Percentiles rank a stretch among this genome's conserved stretches.
phyloP scores from a whole-genome alignment of 768 basidiomycete species.

The Pleurotus sapidus region DNA sequence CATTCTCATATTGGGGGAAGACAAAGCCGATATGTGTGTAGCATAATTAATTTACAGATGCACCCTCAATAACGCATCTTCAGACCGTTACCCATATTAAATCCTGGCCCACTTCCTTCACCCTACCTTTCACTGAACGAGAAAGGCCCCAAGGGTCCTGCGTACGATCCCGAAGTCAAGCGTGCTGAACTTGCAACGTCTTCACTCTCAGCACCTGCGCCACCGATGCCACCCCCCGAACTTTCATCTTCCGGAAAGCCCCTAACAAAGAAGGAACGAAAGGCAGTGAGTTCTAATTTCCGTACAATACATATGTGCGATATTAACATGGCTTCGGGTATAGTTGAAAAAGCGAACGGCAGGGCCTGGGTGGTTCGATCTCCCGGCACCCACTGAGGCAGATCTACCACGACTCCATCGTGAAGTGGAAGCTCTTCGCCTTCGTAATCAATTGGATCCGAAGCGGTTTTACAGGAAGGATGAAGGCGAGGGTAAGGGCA shows the following conservation, averaged over 20 bases:
- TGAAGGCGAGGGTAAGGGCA: conserved; percentile 79
- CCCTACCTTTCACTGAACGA: conserved; percentile 61
- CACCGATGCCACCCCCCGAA: conserved; percentile 61
- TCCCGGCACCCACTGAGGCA: conserved; percentile 78
- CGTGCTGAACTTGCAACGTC: conserved; percentile 49
- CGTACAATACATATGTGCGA: not conserved
- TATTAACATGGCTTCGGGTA: not conserved
- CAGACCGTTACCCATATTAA: conserved; percentile 60
- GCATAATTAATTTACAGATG: conserved; percentile 5
- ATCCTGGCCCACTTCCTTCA: conserved; percentile 61
- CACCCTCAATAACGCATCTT: not conserved
- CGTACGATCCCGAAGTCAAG: conserved; percentile 64
- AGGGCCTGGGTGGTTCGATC: conserved; percentile 84
- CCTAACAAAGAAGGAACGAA: conserved; percentile 70
- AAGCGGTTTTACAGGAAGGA: conserved; percentile 91
- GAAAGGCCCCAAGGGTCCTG: conserved; percentile 38
- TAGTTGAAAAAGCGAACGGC: conserved; percentile 73
- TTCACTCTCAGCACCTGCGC: conserved; percentile 46
- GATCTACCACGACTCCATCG: conserved; percentile 77
- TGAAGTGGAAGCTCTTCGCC: conserved; percentile 83
- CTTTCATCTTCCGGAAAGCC: conserved; percentile 60
- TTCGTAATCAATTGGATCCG: conserved; percentile 87
- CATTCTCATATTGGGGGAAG: conserved; percentile 46
- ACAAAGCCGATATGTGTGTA: conserved; percentile 32
- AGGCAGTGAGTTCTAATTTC: conserved; percentile 46